Conservation (phyloP, 768 basidiomycete genomes). For the Suillus tomentosus region DNA sequence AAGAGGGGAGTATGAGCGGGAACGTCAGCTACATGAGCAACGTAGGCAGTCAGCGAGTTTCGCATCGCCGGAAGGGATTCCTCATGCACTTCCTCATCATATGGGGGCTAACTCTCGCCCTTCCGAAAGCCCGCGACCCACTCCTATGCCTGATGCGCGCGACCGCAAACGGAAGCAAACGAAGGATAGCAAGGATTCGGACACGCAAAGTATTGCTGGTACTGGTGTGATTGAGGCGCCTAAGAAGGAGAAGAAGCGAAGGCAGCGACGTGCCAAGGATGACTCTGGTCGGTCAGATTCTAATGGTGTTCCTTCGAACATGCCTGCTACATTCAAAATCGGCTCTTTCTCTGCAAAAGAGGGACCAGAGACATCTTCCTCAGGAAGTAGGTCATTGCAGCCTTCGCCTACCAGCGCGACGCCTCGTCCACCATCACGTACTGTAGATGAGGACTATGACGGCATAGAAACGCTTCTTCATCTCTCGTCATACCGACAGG, state of each 20-base stretch:
- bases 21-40: constrained; percentile 36
- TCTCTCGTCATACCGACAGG: constrained; percentile 49
- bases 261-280: constrained; percentile 46
- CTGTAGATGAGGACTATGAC: constrained; percentile 92
- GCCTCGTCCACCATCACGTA: constrained; percentile 61
- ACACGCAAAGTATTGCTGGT: constrained; percentile 34
- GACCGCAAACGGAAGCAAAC: constrained; percentile 44
- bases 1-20: constrained; percentile 44
- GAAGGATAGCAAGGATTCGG: constrained; percentile 51
- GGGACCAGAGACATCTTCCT: constrained; percentile 65
- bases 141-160: constrained; percentile 46
- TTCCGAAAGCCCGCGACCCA: constrained; percentile 63
- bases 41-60: constrained; percentile 41
- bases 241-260: constrained; percentile 62
- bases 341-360: constrained; percentile 40
- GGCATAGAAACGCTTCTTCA: constrained; percentile 84
- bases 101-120: constrained; percentile 40
- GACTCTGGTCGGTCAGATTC: constrained; percentile 35
- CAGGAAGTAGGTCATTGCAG: constrained; percentile 64
- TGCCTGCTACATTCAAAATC: constrained; percentile 35
- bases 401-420: constrained; percentile 69
- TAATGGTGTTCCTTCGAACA: constrained; percentile 30
- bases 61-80: constrained; percentile 47
- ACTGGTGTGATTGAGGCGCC: constrained; percentile 38
- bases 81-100: constrained; percentile 31